Evolutionary conservation across 2,329 filamentous ascomycete genomes (phyloP), one percentile per base, ranked within the genome.

Genomic region (Boeremia lycopersici): DNA sequence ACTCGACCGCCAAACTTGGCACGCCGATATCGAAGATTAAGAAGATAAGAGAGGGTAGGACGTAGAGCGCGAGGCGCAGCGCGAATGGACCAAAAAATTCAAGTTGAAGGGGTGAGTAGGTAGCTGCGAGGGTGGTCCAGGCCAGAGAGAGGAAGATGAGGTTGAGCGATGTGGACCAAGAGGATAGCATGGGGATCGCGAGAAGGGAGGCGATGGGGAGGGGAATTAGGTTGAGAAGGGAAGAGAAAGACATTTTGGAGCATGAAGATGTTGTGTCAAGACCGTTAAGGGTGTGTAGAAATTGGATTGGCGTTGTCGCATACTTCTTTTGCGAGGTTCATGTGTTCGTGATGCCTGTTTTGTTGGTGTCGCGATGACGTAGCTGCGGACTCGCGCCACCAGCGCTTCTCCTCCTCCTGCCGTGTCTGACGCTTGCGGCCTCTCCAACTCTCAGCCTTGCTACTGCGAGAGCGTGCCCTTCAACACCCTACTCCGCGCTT

Each of bases 121-220:
- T 89, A 3, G 93, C 79, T 34, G 96, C 86, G 29, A 97, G 82
- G 0, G 90, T 93, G 6, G 86, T 86, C 92, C 92, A 96, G 64
- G 90, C 93, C 78, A 96, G 84, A 74, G 92, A 93, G 76, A 96
- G 95, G 79, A 96, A 93, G 59, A 96, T 78, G 23, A 96, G 78
- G 73, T 95, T 96, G 60, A 96, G 80, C 1, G 88, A 92, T 1
- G 91, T 93, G 36, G 80, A 88, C 78, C 89, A 92, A 6, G 89
- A 89, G 26, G 88, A 89, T 35, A 90, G 76, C 60, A 91, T 82
- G 1, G 89, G 89, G 33, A 93, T 81, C 1, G 89, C 90, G 53
- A 93, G 79, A 43, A 93, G 78, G 23, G 89, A 78, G n/a, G 79
- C 71, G 15, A 81, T 60, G 2, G 78, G 78, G 35, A 80, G 65